Base-by-base conservation (phyloP, 2,329 filamentous ascomycete species). In the Chaetomium olivaceum region DNA sequence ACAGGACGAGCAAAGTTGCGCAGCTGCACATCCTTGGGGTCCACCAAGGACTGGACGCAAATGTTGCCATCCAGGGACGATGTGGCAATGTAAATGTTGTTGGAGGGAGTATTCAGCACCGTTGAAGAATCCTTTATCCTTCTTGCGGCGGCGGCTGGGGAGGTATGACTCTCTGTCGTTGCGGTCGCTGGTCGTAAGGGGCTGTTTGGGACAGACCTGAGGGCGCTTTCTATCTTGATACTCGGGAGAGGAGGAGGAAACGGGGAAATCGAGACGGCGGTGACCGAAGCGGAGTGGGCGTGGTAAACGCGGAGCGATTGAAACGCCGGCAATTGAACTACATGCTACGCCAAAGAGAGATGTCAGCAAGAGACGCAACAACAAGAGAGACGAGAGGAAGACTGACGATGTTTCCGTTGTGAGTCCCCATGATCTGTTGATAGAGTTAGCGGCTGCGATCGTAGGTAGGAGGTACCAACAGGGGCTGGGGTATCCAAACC, bases 21-120 rank as follows among this genome's bases (percentile, higher is more conserved):
- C 31, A 98, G 79, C 65, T 93, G 89, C 2, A 97, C 93, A 78
- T 99, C 95, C 73, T 93, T 96, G 46, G 90, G 80, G 73, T 99
- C 94, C 23, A 95, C 80, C 23, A 99, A 80, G 1, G 92, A 96
- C 65, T 93, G 89, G 0, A 99, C 87, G 73, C 95, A 98, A 16
- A 99, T 92, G 74, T 97, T 94, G 21, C 95, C 96, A 76, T 99
- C 95, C 74, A 96, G 91, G 0, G 95, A 98, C 0, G 95, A 92
- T 1, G 94, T 96, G 1, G 91, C 94, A 70, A 99, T 91, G 76
- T 95, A 91, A 50, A 99, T 96, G 62, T 93, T 89, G 73, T 97
- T 98, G 1, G 92, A 93, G 0, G 92, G 91, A 0, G 84, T 92
- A 66, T 89, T 87, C 0, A 91, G 88, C 2, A 97, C 81, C 0